Base-by-base conservation (phyloP, 1,139 yeast genomes). In the Blastobotrys malaysiensis region DNA sequence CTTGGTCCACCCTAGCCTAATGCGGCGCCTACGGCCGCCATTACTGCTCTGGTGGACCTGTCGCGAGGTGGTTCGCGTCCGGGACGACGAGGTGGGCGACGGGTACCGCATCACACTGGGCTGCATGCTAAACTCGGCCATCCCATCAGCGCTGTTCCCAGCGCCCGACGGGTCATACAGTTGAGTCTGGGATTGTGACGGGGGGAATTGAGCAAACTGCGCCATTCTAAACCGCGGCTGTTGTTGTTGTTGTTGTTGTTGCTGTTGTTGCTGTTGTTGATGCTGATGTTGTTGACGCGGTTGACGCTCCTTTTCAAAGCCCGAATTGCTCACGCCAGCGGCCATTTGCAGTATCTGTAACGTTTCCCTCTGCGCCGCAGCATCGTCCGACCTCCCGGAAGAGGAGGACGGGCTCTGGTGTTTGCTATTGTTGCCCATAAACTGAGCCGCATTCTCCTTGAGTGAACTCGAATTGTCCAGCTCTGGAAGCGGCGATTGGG, bases 1-100 rank as follows among this genome's bases (percentile, higher is more conserved):
- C 45, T 71, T 73, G 13, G 76, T 69, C 78, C 78, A 74, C 5
- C 71, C 69, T 13, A 69, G 62, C 7, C 75, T 67, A 9, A 69
- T 67, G 11, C 74, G 67, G 27, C 47, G 18, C 26, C 31, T 26
- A 9, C 31, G 6, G 11, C 31, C 31, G 31, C 31, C 31, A 13
- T 9, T 26, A 13, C 31, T 26, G 31, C 31, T 26, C 11, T 26
- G 31, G 31, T 26, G 31, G 13, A 26, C 31, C 31, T 26, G 31
- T 3, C 31, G 31, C 31, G 31, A 26, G 11, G 31, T 26, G 31
- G 3, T 26, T 9, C 31, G 31, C 31, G 11, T 13, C 11, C 31
- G 31, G 11, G 31, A 5, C n/a, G n/a, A n/a, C n/a, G n/a, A n/a
- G n/a, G n/a, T n/a, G n/a, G n/a, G n/a, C n/a, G n/a, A n/a, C 31